Conservation (phyloP, 2,329 filamentous ascomycete species). For the Drechslera avenae region DNA sequence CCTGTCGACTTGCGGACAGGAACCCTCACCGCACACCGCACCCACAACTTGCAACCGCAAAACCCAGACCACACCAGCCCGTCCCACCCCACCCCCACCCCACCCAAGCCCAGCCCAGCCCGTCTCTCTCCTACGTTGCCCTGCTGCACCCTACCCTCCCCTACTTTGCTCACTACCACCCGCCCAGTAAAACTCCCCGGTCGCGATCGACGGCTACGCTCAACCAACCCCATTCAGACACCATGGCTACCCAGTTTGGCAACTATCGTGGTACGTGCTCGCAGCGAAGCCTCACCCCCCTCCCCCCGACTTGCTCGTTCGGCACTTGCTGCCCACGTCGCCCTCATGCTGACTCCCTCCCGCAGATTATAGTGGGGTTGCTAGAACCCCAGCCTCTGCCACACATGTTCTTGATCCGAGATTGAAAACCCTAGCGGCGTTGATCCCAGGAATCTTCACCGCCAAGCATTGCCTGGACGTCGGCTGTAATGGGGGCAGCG, state of each 20-base stretch:
- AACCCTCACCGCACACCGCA: slow-evolving; percentile 4
- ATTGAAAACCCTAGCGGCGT: slow-evolving; percentile 38
- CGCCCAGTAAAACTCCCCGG: slow-evolving; percentile 16
- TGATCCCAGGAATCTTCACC: slow-evolving; percentile 43
- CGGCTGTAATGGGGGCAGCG: slow-evolving; percentile 48
- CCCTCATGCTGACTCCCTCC: slow-evolving; percentile 20
- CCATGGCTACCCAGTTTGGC: slow-evolving; percentile 41
- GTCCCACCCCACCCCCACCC: slow-evolving; percentile 8
- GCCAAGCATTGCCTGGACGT: slow-evolving; percentile 47
- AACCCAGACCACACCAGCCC: slow-evolving; percentile 1
- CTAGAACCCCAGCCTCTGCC: slow-evolving; percentile 43
- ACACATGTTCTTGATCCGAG: slow-evolving; percentile 48
- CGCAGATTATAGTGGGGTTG: slow-evolving; percentile 47
- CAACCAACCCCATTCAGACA: slow-evolving; percentile 14
- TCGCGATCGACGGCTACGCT: slow-evolving; percentile 30
- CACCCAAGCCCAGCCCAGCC: background rate
- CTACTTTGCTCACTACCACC: slow-evolving; percentile 20
- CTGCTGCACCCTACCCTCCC: slow-evolving; percentile 14
- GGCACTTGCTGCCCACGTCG: slow-evolving; percentile 22
- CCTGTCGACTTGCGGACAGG: slow-evolving; percentile 11
- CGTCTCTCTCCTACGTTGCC: slow-evolving; percentile 7
- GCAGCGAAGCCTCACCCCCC: too few relatives aligned
- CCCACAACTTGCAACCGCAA: background rate
- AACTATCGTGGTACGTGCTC: slow-evolving; percentile 38
- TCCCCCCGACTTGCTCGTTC: slow-evolving; percentile 19